A percentile compares a stretch with the other conserved stretches of the same genome.
Conservation (phyloP, 2,329 filamentous ascomycete genomes). For the Trichophyton simii region DNA sequence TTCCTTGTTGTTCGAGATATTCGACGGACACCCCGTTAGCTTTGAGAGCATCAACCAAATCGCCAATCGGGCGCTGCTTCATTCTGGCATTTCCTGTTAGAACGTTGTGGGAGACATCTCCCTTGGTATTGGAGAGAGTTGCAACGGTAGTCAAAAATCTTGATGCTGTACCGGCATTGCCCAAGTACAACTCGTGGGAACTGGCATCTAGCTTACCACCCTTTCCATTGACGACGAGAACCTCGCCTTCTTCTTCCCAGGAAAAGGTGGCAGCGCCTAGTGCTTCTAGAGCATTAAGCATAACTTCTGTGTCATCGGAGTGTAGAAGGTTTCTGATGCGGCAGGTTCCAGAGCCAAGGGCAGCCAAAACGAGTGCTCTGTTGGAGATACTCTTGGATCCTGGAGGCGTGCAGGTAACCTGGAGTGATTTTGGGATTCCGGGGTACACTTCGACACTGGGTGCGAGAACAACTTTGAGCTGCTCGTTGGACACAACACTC, state of each 20-base stretch:
- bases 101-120: slow-evolving; percentile 51
- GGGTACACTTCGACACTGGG: slow-evolving; percentile 63
- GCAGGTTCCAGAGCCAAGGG: slow-evolving; percentile 73
- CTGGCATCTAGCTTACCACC: slow-evolving; percentile 75
- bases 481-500: slow-evolving; percentile 73
- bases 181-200: slow-evolving; percentile 69
- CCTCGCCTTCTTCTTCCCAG: slow-evolving; percentile 91
- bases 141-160: slow-evolving; percentile 89
- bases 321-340: slow-evolving; percentile 85
- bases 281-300: slow-evolving; percentile 80
- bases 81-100: slow-evolving; percentile 91
- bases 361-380: slow-evolving; percentile 82
- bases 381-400: slow-evolving; percentile 98
- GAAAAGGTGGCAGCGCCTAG: slow-evolving; percentile 78
- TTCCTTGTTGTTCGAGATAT: slow-evolving; percentile 72
- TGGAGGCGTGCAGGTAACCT: slow-evolving; percentile 70
- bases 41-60: slow-evolving; percentile 78
- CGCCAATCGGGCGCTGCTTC: slow-evolving; percentile 89
- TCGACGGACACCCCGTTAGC: slow-evolving; percentile 77
- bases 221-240: slow-evolving; percentile 77
- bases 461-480: slow-evolving; percentile 72
- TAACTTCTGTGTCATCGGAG: slow-evolving; percentile 93
- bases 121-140: slow-evolving; percentile 57
- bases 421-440: slow-evolving; percentile 52
- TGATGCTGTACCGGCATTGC: slow-evolving; percentile 92